phyloP scores from a whole-genome alignment of 225 moss, liverwort and hornwort genomes.

The Marchantia polymorpha region DNA sequence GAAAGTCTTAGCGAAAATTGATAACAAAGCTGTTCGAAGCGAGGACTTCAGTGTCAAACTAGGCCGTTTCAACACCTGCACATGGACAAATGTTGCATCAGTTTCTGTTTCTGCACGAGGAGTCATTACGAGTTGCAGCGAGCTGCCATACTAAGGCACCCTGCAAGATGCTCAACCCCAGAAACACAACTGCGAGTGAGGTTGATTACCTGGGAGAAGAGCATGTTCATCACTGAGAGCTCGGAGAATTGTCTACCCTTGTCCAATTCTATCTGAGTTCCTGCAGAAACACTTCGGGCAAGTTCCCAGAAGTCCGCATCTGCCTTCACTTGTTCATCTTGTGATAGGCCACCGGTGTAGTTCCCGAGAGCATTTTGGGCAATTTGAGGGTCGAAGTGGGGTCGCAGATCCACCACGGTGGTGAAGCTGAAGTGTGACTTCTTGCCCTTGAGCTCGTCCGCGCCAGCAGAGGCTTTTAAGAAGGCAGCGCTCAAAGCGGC shows the following conservation, averaged over 20 bases:
- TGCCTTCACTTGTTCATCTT: constrained; percentile 56
- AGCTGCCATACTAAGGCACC: neutral
- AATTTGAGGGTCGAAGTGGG: constrained; percentile 58
- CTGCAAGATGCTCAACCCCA: too few species aligned
- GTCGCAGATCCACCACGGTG: constrained; percentile 58
- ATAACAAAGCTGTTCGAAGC: constrained; percentile 64
- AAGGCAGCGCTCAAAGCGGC: constrained; percentile 62
- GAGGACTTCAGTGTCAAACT: constrained; percentile 68
- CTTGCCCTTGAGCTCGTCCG: constrained; percentile 72
- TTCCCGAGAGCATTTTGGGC: constrained; percentile 49
- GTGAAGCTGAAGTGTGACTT: constrained; percentile 81
- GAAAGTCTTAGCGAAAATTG: constrained; percentile 56
- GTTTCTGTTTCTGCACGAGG: neutral
- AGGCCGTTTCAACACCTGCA: constrained; percentile 75
- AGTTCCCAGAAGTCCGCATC: constrained; percentile 74
- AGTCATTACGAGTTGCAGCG: neutral
- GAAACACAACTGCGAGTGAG: neutral
- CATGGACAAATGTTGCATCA: neutral
- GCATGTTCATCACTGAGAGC: constrained; percentile 86
- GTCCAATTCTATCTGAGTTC: constrained; percentile 52
- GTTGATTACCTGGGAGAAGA: constrained; percentile 53
- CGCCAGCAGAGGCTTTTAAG: constrained; percentile 53
- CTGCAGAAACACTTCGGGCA: constrained; percentile 55
- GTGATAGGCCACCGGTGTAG: constrained; percentile 58
- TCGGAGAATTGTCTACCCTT: constrained; percentile 73